Evolutionary conservation across 139 green algal species (phyloP), one percentile per base, ranked within the genome.

Genomic region (Mychonastes homosphaera): DNA sequence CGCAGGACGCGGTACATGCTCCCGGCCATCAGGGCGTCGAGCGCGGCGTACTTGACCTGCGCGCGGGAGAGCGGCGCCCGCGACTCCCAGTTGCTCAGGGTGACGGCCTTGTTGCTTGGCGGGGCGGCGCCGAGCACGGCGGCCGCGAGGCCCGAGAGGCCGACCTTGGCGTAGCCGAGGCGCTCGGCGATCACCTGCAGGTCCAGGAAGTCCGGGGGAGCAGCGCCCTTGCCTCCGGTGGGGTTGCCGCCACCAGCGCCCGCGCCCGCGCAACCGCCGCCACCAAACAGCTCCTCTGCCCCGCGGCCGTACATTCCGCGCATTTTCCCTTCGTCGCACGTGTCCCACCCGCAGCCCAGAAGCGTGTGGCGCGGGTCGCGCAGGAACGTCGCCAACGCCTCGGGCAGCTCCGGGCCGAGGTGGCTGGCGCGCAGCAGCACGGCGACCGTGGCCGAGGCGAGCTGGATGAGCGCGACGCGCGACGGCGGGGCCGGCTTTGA

Each of bases 41-140:
- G 53, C 4, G 67, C 68, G 3, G 77, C 77, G 41, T 84, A 84
- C 43, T 78, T 74, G 41, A 84, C 45, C 48, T 78, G 70, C 19
- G 6, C 16, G 9, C 41, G 24, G 9, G 44, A 45, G 26, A 63
- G 29, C 33, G 32, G n/a, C 38, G 15, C 38, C 38, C 38, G 38
- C 6, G 39, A 39, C 30, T 76, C 71, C 78, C 78, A 85, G 44
- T 81, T 80, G 33, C 59, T 74, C 44, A 69, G 63, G 23, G 33
- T 61, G n/a, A 76, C 48, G 29, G 57, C 56, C 50, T 74, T 72
- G 28, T 41, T 52, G 62, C 80, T 84, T 12, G 43, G 48, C n/a
- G n/a, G n/a, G n/a, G n/a, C n/a, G n/a, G n/a, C n/a, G 18, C 77
- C 73, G 44, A 80, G 50, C 24, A 80, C 76, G n/a, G n/a, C n/a